These are phyloP conservation scores for Fimicolochytrium jonesii DNA, from an alignment of 192 early-diverging fungal genomes.

Conservation along the genomic window DNA sequence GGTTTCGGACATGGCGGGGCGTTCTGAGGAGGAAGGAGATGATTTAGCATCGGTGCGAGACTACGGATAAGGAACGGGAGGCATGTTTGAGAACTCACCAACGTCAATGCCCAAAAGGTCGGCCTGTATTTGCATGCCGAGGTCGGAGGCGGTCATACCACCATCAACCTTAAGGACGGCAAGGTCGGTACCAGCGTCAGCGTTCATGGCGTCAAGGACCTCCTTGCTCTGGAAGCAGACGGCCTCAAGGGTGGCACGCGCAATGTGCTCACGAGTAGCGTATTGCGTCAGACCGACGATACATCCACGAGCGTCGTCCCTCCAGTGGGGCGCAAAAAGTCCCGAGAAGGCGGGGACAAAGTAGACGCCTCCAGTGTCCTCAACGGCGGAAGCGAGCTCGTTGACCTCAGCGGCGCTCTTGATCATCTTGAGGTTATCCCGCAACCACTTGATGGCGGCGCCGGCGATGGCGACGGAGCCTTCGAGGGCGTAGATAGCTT, in stretches of 20 bases:
- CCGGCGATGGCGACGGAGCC: slow-evolving; percentile 90
- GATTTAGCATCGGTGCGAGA: background rate
- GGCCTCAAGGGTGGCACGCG: slow-evolving; percentile 83
- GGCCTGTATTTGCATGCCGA: slow-evolving; percentile 91
- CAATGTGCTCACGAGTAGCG: slow-evolving; percentile 78
- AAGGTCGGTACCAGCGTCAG: slow-evolving; percentile 65
- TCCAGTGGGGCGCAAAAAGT: slow-evolving; percentile 93
- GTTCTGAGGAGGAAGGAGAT: slow-evolving; percentile 14
- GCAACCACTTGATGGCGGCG: slow-evolving; percentile 84
- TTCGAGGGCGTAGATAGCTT: slow-evolving; percentile 80
- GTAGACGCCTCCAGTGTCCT: slow-evolving; percentile 83
- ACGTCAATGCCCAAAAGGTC: slow-evolving; percentile 78
- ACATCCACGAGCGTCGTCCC: slow-evolving; percentile 79
- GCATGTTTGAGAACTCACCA: slow-evolving; percentile 29
- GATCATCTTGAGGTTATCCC: slow-evolving; percentile 83
- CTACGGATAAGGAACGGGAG: no score
- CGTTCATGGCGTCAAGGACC: slow-evolving; percentile 82
- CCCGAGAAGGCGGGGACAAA: slow-evolving; percentile 95
- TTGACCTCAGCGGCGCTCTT: slow-evolving; percentile 69
- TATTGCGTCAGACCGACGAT: slow-evolving; percentile 87
- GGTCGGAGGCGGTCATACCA: slow-evolving; percentile 86
- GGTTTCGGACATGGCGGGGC: slow-evolving; percentile 86
- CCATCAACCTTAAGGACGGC: slow-evolving; percentile 85
- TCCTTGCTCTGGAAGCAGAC: slow-evolving; percentile 88
- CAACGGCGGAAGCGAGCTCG: slow-evolving; percentile 58